phyloP scores from a whole-genome alignment of 108 stramenopile genomes.

The Cylindrotheca closterium region DNA sequence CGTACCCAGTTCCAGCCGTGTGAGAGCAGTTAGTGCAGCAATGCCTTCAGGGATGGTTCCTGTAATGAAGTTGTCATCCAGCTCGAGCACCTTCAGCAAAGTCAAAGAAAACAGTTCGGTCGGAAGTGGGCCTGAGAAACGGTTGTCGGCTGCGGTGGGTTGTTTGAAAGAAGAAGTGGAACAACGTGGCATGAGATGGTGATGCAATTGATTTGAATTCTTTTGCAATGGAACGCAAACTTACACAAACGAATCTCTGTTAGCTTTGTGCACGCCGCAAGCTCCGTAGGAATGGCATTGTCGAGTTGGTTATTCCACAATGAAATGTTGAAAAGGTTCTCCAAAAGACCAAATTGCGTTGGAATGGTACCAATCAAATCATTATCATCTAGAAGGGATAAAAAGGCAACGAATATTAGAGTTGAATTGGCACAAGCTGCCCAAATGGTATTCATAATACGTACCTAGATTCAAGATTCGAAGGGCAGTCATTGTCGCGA shows the following conservation, averaged over 20 bases:
- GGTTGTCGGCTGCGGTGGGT: not conserved
- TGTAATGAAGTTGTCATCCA: not conserved
- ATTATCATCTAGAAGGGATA: not conserved
- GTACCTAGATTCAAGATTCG: not conserved
- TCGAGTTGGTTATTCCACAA: not conserved
- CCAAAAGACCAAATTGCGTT: not conserved
- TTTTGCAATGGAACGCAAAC: not conserved
- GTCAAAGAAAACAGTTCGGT: not conserved
- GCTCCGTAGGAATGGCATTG: not conserved
- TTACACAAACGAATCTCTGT: not conserved
- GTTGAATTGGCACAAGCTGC: no score
- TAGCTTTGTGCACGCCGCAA: not conserved
- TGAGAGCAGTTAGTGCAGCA: not conserved
- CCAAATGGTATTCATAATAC: not conserved
- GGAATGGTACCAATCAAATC: not conserved
- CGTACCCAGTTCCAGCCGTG: not conserved
- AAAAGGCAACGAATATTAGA: no score
- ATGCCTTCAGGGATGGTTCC: conserved; percentile 2
- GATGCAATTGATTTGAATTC: not conserved
- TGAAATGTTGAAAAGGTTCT: not conserved
- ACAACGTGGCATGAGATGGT: no score
- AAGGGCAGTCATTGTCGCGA: not conserved
- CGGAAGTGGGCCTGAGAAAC: not conserved
- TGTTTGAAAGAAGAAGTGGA: not conserved
- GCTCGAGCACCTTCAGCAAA: not conserved